These are phyloP conservation scores for Moniliophthora roreri DNA, from an alignment of 1,284 basidiomycete genomes.

Conservation along the genomic window DNA sequence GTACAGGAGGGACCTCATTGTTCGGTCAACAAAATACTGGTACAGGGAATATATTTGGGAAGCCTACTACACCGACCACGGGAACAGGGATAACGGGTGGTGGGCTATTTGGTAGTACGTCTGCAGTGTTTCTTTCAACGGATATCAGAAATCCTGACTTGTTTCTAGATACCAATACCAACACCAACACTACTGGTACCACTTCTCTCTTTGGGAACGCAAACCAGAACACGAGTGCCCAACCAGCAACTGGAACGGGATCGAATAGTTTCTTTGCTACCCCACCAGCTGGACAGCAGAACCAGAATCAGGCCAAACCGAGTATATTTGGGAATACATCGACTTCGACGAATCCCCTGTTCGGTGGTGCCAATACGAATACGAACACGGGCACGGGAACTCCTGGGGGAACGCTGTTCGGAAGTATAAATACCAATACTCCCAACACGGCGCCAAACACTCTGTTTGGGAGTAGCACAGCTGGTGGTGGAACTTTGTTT, in stretches of 20 bases:
- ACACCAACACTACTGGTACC: constrained; percentile 8
- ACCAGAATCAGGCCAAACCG: constrained; percentile 11
- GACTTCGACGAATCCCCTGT: constrained; percentile 18
- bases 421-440: constrained; percentile 7
- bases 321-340: constrained; percentile 14
- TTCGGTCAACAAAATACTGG: no score
- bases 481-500: constrained; percentile 18
- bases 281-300: constrained; percentile 13
- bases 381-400: constrained; percentile 17
- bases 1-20: no score
- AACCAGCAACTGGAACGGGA: constrained; percentile 6
- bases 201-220: constrained; percentile 3
- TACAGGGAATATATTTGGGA: constrained; percentile 35
- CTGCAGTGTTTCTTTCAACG: no score
- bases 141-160: no score
- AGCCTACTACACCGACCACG: constrained; percentile 15
- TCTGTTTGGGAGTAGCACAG: constrained; percentile 11
- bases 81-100: no score
- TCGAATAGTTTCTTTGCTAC: constrained; percentile 13
- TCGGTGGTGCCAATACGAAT: constrained; percentile 14
- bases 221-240: neutral
- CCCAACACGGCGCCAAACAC: constrained; percentile 9
- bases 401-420: constrained; percentile 21
- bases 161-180: constrained; percentile 7
- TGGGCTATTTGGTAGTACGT: no score